These are phyloP conservation scores for apple (Malus domestica) DNA, from an alignment of 306 rosid species.

Conservation along the genomic window ASM211411v1 NC_041797.1:33083001-33083500, in stretches of 20 bases:
- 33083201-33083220: conserved; percentile 64
- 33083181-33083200: conserved; percentile 79
- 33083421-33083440: not conserved
- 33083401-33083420: not conserved
- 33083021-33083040: conserved; percentile 35
- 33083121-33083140: conserved; percentile 36
- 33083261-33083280: conserved; percentile 83
- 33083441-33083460: not conserved
- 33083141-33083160: conserved; percentile 78
- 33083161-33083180: conserved; percentile 89
- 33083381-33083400: conserved; percentile 4
- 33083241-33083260: conserved; percentile 90
- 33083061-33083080: conserved; percentile 24
- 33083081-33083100: conserved; percentile 30
- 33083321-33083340: conserved; percentile 91
- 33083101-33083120: conserved; percentile 7
- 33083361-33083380: conserved; percentile 84
- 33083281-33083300: conserved; percentile 86
- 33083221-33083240: conserved; percentile 90
- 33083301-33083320: conserved; percentile 72
- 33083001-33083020: not conserved
- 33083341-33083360: conserved; percentile 84
- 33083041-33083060: conserved; percentile 25
- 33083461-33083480: conserved; percentile 40
- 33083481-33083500: conserved; percentile 86